Base-by-base conservation (phyloP, 2,329 filamentous ascomycete genomes). In the Aspergillus bombycis region DNA sequence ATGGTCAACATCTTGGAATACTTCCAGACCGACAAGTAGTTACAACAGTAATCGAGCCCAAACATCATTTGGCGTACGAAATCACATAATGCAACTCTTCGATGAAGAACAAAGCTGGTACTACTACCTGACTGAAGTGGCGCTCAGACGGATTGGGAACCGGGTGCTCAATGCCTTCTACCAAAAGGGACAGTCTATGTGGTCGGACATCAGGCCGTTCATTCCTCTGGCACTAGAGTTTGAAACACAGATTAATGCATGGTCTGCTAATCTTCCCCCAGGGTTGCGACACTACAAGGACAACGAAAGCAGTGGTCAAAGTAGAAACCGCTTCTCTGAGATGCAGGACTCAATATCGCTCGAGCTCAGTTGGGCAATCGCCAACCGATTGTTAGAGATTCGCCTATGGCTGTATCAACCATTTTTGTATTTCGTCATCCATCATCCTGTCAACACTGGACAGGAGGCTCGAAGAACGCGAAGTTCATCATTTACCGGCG, bases 121-220 rank as follows among this genome's bases (percentile, higher is more conserved):
- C 66, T 81, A 81, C 65, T 82, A 82, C 58, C 71, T 80, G 8
- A 79, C 80, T 1, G 80, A 82, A 60, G 78, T 82, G 53, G 78
- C 80, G 0, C 71, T 79, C 6, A 70, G 80, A 2, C 74, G 80
- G 4, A 79, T 82, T 50, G 76, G 76, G 46, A 81, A 82, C 60
- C 74, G 79, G 23, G 76, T 81, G 23, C 67, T 80, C 53, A 79
- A 76, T 64, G 68, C 71, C 4, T 77, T 77, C 57, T 77, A 70
- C 60, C 59, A 62, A 26, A 57, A 66, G 28, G 67, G 67, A 9
- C 63, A 57, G 2, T 52, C 43, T 16, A 57, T 57, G 7, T 75
- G 74, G 74, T 60, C 66, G 10, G 63, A 72, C 55, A 68, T 73
- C 50, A 62, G 65, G 30, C 69, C 68, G 2, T 61, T 73, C 23